These are phyloP conservation scores for Chondrus crispus DNA, from an alignment of 23 red algal species.

Conservation along the genomic window DNA sequence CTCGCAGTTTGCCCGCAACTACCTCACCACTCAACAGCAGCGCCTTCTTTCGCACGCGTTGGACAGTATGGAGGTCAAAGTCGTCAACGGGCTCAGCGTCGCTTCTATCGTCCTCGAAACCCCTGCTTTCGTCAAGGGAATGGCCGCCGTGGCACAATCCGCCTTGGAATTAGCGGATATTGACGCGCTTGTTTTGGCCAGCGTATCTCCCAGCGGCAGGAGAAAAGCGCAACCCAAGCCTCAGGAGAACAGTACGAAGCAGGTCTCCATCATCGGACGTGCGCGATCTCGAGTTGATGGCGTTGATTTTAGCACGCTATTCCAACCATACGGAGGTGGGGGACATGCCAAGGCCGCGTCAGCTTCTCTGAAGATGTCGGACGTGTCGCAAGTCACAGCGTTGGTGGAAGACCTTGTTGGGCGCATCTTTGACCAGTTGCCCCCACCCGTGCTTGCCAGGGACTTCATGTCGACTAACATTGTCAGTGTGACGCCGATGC, in stretches of 20 bases:
- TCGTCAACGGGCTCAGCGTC: conserved; percentile 19
- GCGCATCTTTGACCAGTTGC: conserved; percentile 25
- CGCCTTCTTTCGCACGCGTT: conserved; percentile 40
- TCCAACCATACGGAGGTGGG: conserved; percentile 18
- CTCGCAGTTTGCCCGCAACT: conserved; percentile 42
- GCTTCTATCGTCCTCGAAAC: conserved; percentile 21
- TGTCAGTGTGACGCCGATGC: background rate
- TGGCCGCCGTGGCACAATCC: conserved; percentile 45
- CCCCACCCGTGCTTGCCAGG: background rate
- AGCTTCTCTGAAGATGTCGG: background rate
- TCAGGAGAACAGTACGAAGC: background rate
- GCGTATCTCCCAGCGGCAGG: background rate
- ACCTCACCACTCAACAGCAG: conserved; percentile 41
- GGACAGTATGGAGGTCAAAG: background rate
- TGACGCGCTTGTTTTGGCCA: conserved; percentile 42
- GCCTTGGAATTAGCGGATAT: conserved; percentile 41
- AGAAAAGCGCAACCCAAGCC: background rate
- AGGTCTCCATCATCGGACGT: conserved; percentile 42
- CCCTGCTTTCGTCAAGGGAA: conserved; percentile 50
- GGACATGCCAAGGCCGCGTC: conserved; percentile 57
- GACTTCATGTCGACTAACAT: conserved; percentile 60
- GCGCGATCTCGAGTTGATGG: conserved; percentile 38
- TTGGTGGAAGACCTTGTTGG: conserved; percentile 27
- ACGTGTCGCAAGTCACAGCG: conserved; percentile 15
- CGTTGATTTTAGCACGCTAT: conserved; percentile 48